phyloP scores from a whole-genome alignment of 73 alveolate genomes.

The Loxodes magnus region DNA sequence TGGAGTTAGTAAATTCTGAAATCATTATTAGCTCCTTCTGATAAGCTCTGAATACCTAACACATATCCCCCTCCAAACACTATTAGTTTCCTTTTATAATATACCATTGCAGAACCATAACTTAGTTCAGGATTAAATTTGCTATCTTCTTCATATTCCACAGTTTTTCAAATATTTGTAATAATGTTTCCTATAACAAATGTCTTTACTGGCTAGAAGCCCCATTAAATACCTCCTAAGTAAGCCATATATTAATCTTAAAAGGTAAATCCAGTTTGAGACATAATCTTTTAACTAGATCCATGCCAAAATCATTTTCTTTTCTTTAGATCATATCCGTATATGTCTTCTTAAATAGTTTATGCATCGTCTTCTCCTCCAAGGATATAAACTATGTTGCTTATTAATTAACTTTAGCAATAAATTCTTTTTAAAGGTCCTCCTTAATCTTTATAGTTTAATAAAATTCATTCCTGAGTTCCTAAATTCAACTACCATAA shows the following conservation, averaged over 20 bases:
- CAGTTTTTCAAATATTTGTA: no score
- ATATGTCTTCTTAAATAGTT: neutral
- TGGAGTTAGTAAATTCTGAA: no score
- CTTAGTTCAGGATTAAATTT: neutral
- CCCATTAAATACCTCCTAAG: neutral
- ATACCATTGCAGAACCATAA: neutral
- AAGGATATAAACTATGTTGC: neutral
- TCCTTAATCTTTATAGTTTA: neutral
- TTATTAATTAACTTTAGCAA: no score
- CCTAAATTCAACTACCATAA: no score
- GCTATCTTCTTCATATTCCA: no score
- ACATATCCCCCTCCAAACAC: neutral
- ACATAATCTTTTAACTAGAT: neutral
- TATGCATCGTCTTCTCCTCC: neutral
- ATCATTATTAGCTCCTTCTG: no score
- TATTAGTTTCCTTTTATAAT: neutral
- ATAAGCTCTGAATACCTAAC: neutral
- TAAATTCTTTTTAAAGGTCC: neutral
- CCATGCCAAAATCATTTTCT: neutral
- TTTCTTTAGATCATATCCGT: neutral
- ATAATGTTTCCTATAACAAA: neutral
- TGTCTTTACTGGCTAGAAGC: neutral
- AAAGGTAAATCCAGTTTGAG: neutral
- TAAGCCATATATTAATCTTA: neutral
- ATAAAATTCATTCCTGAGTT: no score